These are phyloP conservation scores for Mycosphaerella sp. DNA, from an alignment of 2,329 filamentous ascomycete species.

Conservation along the genomic window DNA sequence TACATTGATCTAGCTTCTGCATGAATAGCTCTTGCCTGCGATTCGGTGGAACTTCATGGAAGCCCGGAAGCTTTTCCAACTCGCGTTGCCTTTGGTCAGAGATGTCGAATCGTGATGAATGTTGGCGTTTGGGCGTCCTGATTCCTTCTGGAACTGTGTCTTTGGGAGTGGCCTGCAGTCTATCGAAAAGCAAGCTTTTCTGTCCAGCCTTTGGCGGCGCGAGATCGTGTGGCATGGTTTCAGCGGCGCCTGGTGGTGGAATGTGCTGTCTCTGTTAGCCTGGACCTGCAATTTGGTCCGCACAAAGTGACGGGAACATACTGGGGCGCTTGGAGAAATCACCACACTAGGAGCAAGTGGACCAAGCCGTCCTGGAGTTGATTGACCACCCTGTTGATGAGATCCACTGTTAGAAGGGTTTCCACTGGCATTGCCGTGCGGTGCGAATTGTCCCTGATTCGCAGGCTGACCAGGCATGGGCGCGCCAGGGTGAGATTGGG, in stretches of 20 bases:
- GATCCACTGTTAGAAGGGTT: slow-evolving; percentile 17
- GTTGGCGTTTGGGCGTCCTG: slow-evolving; percentile 89
- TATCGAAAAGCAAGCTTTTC: slow-evolving; percentile 83
- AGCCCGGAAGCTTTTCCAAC: slow-evolving; percentile 92
- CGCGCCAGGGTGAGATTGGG: slow-evolving; percentile 44
- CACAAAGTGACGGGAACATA: slow-evolving; percentile 46
- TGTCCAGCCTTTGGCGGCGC: slow-evolving; percentile 85
- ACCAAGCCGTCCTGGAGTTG: slow-evolving; percentile 29
- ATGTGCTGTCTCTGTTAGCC: slow-evolving; percentile 58
- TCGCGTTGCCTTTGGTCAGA: slow-evolving; percentile 84
- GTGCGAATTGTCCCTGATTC: slow-evolving; percentile 22
- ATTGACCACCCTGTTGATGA: slow-evolving; percentile 22
- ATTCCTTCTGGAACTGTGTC: slow-evolving; percentile 86
- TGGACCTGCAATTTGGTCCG: background rate
- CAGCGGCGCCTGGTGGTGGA: slow-evolving; percentile 83
- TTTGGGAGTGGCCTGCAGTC: slow-evolving; percentile 87
- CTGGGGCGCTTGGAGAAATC: slow-evolving; percentile 89
- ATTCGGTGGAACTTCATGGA: slow-evolving; percentile 94
- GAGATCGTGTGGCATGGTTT: slow-evolving; percentile 97
- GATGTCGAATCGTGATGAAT: slow-evolving; percentile 96
- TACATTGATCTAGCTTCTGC: slow-evolving; percentile 99
- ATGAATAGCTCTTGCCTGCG: slow-evolving; percentile 95
- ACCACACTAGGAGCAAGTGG: slow-evolving; percentile 66
- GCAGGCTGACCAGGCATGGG: slow-evolving; percentile 26
- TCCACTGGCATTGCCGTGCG: slow-evolving; percentile 18